These are phyloP conservation scores for Venturia carpophila DNA, from an alignment of 2,329 filamentous ascomycete genomes.

Conservation along the genomic window DNA sequence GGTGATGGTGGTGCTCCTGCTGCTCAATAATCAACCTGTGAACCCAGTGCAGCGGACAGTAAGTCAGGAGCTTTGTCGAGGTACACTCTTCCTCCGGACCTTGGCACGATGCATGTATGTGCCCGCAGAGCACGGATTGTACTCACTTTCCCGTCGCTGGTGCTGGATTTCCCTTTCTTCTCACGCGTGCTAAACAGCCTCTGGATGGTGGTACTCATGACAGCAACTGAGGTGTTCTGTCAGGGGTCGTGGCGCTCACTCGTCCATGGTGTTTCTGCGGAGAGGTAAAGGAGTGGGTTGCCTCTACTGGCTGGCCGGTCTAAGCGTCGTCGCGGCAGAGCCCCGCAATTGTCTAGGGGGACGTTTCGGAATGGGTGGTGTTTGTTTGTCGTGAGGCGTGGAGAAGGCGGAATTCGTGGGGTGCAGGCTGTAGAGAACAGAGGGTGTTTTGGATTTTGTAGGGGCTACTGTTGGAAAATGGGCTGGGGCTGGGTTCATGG, in stretches of 20 bases:
- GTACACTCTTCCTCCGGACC: not conserved
- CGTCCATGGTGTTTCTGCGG: not conserved
- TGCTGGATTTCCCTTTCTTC: conserved; percentile 37
- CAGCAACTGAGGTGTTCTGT: not conserved
- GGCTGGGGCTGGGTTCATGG: not conserved
- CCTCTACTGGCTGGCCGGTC: not conserved
- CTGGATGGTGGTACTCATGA: conserved; percentile 44
- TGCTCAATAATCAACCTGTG: not conserved
- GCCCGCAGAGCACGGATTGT: not conserved
- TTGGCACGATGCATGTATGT: not conserved
- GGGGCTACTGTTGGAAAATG: not conserved
- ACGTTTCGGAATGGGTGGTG: not conserved
- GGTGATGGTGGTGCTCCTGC: conserved; percentile 1
- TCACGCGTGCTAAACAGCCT: conserved; percentile 66
- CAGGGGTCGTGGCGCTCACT: not conserved
- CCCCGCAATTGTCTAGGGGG: conserved; percentile 1
- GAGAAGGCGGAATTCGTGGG: not conserved
- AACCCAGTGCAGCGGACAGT: not conserved
- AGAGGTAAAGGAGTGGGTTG: not conserved
- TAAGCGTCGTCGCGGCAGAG: not conserved
- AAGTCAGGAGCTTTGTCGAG: not conserved
- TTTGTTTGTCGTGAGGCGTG: not conserved
- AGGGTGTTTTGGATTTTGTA: not conserved
- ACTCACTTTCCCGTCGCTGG: conserved; percentile 4
- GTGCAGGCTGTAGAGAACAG: not conserved